These are phyloP conservation scores for Claviceps lovelessii DNA, from an alignment of 2,329 filamentous ascomycete genomes.

Conservation along the genomic window DNA sequence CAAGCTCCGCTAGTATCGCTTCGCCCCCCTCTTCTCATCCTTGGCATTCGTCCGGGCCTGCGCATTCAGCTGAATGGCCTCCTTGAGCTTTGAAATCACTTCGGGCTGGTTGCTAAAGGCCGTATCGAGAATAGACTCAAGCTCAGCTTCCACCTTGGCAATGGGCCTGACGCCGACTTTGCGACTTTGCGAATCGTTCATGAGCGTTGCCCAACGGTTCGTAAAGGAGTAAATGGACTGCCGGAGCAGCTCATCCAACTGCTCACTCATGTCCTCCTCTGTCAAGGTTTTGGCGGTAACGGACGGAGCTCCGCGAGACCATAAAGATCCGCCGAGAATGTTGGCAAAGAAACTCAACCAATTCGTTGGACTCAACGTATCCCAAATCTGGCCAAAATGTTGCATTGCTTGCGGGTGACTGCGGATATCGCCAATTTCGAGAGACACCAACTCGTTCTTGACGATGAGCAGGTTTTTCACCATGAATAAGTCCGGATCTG, in stretches of 20 bases:
- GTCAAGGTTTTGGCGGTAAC: constrained; percentile 27
- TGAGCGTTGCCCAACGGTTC: constrained; percentile 39
- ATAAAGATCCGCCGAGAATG: constrained; percentile 42
- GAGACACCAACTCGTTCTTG: constrained; percentile 89
- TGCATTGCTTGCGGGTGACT: constrained; percentile 36
- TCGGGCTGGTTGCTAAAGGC: constrained; percentile 47
- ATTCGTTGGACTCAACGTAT: constrained; percentile 43
- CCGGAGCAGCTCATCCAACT: constrained; percentile 47
- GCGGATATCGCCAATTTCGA: constrained; percentile 69
- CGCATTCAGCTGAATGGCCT: constrained; percentile 44
- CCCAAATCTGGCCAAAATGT: constrained; percentile 52
- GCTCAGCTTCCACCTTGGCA: constrained; percentile 39
- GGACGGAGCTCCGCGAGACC: constrained; percentile 23
- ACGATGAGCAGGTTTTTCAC: constrained; percentile 89
- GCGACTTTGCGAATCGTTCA: constrained; percentile 33
- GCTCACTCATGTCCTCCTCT: constrained; percentile 47
- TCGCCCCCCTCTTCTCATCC: constrained; percentile 20
- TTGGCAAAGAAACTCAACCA: constrained; percentile 44
- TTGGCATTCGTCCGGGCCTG: constrained; percentile 35
- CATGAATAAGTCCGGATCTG: constrained; percentile 80
- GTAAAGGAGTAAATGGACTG: constrained; percentile 51
- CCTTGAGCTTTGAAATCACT: constrained; percentile 44
- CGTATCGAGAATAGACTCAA: constrained; percentile 40
- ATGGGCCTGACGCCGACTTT: constrained; percentile 36
- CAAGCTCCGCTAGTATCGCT: constrained; percentile 3